phyloP scores from a whole-genome alignment of 2,329 filamentous ascomycete species.

The Colletotrichum somersetense region DNA sequence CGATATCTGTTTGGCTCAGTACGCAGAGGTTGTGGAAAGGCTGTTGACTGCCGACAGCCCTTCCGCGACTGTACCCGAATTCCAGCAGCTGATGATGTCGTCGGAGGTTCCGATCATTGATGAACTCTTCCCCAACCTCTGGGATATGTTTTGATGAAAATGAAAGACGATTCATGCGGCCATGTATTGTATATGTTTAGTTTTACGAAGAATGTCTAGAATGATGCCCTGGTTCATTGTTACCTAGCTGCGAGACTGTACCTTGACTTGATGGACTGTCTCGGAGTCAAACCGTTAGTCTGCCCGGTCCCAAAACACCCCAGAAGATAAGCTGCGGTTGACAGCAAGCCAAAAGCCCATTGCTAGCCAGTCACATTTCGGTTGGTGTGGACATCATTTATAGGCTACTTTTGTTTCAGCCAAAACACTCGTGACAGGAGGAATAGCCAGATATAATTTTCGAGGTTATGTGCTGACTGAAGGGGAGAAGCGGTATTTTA shows the following conservation, averaged over 20 bases:
- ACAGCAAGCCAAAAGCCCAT: neutral
- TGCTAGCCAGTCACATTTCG: neutral
- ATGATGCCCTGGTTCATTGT: too few species aligned
- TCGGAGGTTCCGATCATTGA: conserved; percentile 37
- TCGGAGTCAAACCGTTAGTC: too few species aligned
- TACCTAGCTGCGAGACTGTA: too few species aligned
- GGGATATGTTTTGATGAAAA: conserved; percentile 37
- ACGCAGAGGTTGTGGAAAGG: conserved; percentile 62
- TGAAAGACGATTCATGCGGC: neutral
- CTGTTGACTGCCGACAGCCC: conserved; percentile 47
- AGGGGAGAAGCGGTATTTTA: neutral
- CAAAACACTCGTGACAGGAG: neutral
- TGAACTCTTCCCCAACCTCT: conserved; percentile 38
- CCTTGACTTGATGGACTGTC: too few species aligned
- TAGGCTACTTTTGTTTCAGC: neutral
- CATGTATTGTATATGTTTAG: neutral
- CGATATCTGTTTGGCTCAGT: conserved; percentile 62
- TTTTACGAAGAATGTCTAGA: neutral
- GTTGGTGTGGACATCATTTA: neutral
- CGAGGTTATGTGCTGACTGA: too few species aligned
- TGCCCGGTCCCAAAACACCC: conserved; percentile 20
- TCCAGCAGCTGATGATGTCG: conserved; percentile 41
- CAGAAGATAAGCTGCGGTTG: neutral
- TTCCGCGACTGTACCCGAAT: conserved; percentile 36
- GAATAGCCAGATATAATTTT: neutral